Evolutionary conservation across 2,329 filamentous ascomycete genomes (phyloP), one percentile per base, ranked within the genome.

Genomic region (Cyphellophora attinorum): DNA sequence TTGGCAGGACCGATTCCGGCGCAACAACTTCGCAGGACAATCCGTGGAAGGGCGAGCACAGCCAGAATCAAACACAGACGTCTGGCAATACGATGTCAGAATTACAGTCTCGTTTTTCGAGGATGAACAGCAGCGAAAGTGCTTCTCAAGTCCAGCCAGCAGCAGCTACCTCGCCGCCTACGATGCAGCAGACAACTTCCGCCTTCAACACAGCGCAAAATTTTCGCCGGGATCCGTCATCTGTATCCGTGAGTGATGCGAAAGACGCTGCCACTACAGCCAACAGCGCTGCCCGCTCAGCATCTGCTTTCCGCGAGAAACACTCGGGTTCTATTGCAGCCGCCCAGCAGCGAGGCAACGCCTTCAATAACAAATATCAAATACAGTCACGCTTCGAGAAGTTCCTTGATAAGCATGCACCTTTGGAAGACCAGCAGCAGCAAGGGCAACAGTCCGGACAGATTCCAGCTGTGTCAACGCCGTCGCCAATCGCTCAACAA

Each of bases 251-350:
- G 2, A 59, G 72, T 4, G 76, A 83, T 48, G 65, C 72, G 6
- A 66, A 63, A 39, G 58, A 65, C 25, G 72, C 76, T 11, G 78
- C 73, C 2, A 64, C 66, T 17, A 81, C 76, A 23, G 70, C 72
- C 25, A 78, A 75, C 42, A 58, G 65, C 18, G 71, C 75, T 11
- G 77, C 72, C 1, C 64, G 65, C 17, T 80, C 76, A 25, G 70
- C 71, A 27, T 77, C 74, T 40, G 79, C 80, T 50, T 82, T 85
- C 54, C 75, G 77, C 11, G 74, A 83, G 51, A 62, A 78, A 17
- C 79, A 85, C 48, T 74, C 78, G 3, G 79, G 79, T 12, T 76
- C 83, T 52, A 72, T 82, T 5, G 69, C 72, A 2, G 60, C 71
- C 5, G 79, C 79, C 0, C 65, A 69, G 48, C 62, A 67, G 49